Conservation (phyloP, 768 basidiomycete species). For the Coprinopsis cinerea region DNA sequence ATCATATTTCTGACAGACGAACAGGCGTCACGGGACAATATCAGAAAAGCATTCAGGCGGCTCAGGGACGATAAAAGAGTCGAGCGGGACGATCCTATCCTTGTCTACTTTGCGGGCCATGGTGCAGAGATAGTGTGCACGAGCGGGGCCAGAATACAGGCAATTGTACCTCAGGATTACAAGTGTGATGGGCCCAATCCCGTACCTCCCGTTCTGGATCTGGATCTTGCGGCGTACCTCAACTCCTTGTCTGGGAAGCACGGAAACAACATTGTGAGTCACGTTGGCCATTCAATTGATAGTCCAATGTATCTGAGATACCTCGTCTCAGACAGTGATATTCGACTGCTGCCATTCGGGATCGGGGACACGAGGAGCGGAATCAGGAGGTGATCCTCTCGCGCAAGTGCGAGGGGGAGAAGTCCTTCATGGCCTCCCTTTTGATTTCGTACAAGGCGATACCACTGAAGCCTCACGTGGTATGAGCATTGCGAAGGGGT, state of each 20-base stretch:
- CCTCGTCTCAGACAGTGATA: constrained; percentile 32
- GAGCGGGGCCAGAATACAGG: no score
- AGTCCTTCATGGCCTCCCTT: constrained; percentile 7
- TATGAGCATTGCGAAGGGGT: constrained; percentile 18
- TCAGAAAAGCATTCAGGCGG: constrained; percentile 24
- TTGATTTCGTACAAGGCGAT: constrained; percentile 13
- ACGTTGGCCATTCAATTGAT: background rate
- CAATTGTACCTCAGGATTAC: constrained; percentile 26
- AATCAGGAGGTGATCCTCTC: constrained; percentile 18
- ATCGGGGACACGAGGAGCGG: constrained; percentile 23
- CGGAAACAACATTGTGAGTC: constrained; percentile 40
- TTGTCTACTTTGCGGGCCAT: constrained; percentile 42
- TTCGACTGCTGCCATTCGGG: constrained; percentile 42
- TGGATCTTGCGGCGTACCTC: constrained; percentile 20
- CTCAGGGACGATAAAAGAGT: constrained; percentile 16
- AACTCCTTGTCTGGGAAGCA: constrained; percentile 29
- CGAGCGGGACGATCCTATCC: constrained; percentile 15
- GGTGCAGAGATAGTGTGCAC: constrained; percentile 27
- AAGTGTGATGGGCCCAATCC: constrained; percentile 19
- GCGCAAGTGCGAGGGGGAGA: background rate
- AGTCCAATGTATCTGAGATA: background rate
- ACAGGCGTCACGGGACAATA: constrained; percentile 30
- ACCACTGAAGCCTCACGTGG: constrained; percentile 10
- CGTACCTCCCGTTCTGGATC: constrained; percentile 7
- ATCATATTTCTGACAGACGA: constrained; percentile 32